Conservation (phyloP, 345 rosid genomes). For the Aquilaria yunnanensis region DNA sequence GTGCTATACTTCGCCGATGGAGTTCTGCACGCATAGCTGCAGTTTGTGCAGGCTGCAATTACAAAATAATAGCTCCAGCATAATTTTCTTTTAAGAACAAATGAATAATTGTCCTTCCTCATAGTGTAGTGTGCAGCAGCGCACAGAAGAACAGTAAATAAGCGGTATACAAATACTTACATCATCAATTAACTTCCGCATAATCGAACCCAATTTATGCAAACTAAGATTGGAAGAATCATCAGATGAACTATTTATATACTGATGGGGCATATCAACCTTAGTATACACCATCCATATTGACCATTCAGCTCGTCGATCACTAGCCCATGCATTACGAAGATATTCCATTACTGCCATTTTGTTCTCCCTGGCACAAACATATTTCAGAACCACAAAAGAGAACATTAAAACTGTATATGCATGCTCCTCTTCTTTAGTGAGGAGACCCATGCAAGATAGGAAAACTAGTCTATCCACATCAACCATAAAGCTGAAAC, state of each 20-base stretch:
- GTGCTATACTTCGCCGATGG: constrained; percentile 91
- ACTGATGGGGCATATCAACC: constrained; percentile 95
- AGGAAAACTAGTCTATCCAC: no score
- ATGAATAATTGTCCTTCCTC: no score
- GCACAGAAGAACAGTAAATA: no score
- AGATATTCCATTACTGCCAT: constrained; percentile 55
- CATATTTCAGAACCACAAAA: constrained; percentile 8
- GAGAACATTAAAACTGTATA: no score
- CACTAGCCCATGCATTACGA: constrained; percentile 66
- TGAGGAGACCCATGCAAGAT: no score
- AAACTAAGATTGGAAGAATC: constrained; percentile 48
- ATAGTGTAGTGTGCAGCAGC: no score
- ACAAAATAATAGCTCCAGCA: constrained; percentile 15
- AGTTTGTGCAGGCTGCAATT: constrained; percentile 63
- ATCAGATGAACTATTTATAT: constrained; percentile 64
- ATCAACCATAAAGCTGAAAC: no score
- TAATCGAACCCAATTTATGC: constrained; percentile 53
- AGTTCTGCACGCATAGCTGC: constrained; percentile 93
- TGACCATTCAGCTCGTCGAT: constrained; percentile 95
- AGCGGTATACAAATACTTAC: constrained; percentile 31
- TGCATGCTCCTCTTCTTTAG: no score
- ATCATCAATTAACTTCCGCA: constrained; percentile 63
- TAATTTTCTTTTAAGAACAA: not conserved
- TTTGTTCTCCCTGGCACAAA: constrained; percentile 54
- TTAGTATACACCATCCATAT: constrained; percentile 96